Evolutionary conservation across 2,329 filamentous ascomycete genomes (phyloP).

Genomic region (Hypoxylon sp.): DNA sequence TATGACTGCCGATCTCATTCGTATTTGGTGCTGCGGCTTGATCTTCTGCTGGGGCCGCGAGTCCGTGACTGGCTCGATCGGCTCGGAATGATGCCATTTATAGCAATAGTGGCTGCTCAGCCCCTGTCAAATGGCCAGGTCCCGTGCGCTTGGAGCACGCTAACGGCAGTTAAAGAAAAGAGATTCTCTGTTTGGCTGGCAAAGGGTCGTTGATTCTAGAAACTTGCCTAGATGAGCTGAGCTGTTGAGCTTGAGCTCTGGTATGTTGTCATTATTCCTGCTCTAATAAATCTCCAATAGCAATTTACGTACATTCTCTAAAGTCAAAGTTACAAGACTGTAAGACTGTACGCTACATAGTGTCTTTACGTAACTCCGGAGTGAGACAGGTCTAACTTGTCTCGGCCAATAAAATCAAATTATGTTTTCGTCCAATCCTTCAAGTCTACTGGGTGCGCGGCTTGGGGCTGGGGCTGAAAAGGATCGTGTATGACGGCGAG

Average conservation of each 20-base stretch:
- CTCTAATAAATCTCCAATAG: background rate
- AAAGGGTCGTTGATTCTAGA: constrained; percentile 34
- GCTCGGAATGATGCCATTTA: constrained; percentile 38
- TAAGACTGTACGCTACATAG: background rate
- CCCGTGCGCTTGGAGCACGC: constrained; percentile 39
- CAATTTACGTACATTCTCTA: background rate
- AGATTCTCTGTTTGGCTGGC: constrained; percentile 11
- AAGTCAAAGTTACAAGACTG: constrained; percentile 1
- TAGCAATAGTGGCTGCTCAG: constrained; percentile 36
- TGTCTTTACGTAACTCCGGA: background rate
- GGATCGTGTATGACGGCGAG: constrained; percentile 31
- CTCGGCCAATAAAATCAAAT: constrained; percentile 6
- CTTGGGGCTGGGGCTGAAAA: constrained; percentile 30
- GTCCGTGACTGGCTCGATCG: constrained; percentile 37
- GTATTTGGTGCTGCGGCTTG: constrained; percentile 45
- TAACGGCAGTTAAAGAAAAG: constrained; percentile 39
- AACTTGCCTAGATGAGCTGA: constrained; percentile 28
- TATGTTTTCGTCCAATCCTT: background rate
- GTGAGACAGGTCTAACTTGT: constrained; percentile 6
- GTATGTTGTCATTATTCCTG: background rate
- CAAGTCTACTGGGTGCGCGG: constrained; percentile 7
- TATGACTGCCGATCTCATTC: constrained; percentile 41
- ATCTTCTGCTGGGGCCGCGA: constrained; percentile 32
- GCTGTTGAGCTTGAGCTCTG: constrained; percentile 4
- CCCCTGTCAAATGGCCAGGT: constrained; percentile 21